phyloP scores from a whole-genome alignment of 2,329 filamentous ascomycete species.

The Xylaria sp. region DNA sequence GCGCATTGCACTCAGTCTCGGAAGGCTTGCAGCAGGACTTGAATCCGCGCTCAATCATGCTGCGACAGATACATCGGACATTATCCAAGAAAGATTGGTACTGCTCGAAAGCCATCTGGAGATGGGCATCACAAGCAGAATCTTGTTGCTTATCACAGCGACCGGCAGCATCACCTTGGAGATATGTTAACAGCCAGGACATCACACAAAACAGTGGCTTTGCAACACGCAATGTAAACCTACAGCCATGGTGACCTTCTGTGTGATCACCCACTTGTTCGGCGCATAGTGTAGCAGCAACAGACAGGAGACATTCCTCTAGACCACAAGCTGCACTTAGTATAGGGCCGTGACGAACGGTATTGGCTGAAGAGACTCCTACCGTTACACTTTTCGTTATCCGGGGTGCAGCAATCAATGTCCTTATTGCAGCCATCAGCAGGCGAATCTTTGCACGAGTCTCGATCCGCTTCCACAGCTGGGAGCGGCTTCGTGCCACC shows the following conservation, averaged over 20 bases:
- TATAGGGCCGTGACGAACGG: not conserved
- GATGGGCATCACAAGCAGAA: constrained; percentile 31
- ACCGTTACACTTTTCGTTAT: constrained; percentile 35
- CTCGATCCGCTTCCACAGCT: not conserved
- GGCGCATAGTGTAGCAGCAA: constrained; percentile 33
- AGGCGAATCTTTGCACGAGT: constrained; percentile 8
- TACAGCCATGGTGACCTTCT: constrained; percentile 13
- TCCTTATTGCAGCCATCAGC: not conserved
- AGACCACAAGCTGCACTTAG: constrained; percentile 1
- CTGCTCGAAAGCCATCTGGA: constrained; percentile 31
- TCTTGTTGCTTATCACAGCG: not conserved
- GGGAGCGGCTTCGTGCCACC: constrained; percentile 20
- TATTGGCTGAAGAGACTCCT: not conserved
- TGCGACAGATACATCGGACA: constrained; percentile 32
- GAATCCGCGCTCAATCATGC: constrained; percentile 34
- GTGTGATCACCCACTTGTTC: constrained; percentile 28
- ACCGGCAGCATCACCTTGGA: not conserved
- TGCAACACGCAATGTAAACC: not conserved
- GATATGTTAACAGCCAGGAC: constrained; percentile 1
- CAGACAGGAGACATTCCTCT: constrained; percentile 32
- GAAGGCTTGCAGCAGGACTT: constrained; percentile 31
- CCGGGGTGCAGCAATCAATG: constrained; percentile 20
- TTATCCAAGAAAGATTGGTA: constrained; percentile 36
- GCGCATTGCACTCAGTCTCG: not conserved
- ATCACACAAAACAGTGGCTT: not conserved